Percentiles rank a stretch among this genome's conserved stretches.
Evolutionary conservation across 2,329 filamentous ascomycete species (phyloP).

Genomic region (Colletotrichum theobromicola): DNA sequence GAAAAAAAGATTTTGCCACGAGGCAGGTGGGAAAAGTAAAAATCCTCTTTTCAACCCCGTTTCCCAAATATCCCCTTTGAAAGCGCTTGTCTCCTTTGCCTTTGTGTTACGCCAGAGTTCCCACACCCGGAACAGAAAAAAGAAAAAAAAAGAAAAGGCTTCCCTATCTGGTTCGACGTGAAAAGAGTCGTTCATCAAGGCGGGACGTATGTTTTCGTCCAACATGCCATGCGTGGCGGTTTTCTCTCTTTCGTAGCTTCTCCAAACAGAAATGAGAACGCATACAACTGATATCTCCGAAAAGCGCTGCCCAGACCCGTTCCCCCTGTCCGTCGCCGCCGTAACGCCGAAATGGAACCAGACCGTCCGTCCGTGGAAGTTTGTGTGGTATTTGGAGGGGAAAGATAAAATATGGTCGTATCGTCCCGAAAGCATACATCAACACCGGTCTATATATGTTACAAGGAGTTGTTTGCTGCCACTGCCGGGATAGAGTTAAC

Average conservation of each 20-base stretch:
- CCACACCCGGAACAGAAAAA: not conserved
- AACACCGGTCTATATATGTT: conserved; percentile 33
- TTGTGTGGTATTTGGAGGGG: not conserved
- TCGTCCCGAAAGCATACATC: not conserved
- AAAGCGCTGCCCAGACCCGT: not conserved
- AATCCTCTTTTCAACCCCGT: not conserved
- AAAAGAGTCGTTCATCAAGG: not conserved
- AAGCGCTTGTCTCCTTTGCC: not conserved
- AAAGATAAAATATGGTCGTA: not conserved
- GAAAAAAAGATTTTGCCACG: not conserved
- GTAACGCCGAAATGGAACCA: conserved; percentile 15
- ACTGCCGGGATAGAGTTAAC: conserved; percentile 5
- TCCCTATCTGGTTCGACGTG: not conserved
- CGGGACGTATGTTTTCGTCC: not conserved
- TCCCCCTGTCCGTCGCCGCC: conserved; percentile 7
- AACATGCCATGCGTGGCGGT: not conserved
- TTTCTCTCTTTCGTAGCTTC: not conserved
- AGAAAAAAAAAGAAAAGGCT: not conserved
- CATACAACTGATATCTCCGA: not conserved
- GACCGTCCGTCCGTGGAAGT: not conserved
- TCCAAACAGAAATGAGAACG: not conserved
- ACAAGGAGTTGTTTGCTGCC: conserved; percentile 30
- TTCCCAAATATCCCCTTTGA: not conserved
- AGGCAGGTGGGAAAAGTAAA: not conserved
- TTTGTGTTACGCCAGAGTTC: conserved; percentile 3